These are phyloP conservation scores for Encephalitozoon cuniculi DNA, from an alignment of 371 early-diverging fungal species.

Conservation along the genomic window DNA sequence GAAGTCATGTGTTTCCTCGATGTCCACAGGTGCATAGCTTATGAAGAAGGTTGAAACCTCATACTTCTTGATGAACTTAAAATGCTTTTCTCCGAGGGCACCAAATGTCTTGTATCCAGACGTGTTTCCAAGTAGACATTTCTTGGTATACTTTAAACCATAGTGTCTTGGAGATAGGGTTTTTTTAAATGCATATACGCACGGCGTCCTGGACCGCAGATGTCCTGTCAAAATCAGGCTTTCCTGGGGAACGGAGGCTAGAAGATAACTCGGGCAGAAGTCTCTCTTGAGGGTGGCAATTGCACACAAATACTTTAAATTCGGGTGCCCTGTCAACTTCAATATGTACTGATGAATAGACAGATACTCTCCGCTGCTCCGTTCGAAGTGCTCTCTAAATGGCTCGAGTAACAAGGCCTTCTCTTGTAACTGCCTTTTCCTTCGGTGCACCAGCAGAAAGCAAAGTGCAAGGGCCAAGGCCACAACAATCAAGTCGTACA, in stretches of 20 bases:
- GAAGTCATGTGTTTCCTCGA: background rate
- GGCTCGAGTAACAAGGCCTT: background rate
- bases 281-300: background rate
- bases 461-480: background rate
- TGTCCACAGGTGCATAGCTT: constrained; percentile 4
- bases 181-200: constrained; percentile 16
- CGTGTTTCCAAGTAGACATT: background rate
- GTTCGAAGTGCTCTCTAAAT: background rate
- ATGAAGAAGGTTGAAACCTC: constrained; percentile 4
- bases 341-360: background rate
- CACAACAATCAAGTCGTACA: background rate
- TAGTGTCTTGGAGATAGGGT: background rate
- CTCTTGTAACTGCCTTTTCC: background rate
- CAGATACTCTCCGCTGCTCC: background rate
- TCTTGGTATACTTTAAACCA: constrained; percentile 3
- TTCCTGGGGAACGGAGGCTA: background rate
- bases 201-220: background rate
- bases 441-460: background rate
- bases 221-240: background rate
- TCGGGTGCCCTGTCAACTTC: background rate
- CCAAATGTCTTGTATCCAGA: constrained; percentile 9
- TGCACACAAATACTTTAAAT: background rate
- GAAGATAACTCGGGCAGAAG: background rate
- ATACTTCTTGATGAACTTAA: constrained; percentile 19
- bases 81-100: background rate